Evolutionary conservation across 305 asterid species (phyloP).

Genomic region (Solanum chacoense): DNA sequence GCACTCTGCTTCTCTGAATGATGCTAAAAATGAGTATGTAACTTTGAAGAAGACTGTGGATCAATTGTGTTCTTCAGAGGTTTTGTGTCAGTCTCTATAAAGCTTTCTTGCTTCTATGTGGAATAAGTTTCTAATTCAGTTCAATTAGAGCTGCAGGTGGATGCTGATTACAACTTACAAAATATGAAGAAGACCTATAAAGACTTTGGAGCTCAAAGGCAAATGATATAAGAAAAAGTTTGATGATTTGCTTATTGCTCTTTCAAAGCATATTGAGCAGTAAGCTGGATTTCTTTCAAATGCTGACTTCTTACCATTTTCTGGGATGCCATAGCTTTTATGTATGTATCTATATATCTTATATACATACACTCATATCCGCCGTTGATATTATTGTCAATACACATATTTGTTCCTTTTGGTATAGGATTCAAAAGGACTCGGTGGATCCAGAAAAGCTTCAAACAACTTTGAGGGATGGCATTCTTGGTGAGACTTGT

Average conservation of each 20-base stretch:
- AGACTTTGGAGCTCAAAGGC: slow-evolving; percentile 38
- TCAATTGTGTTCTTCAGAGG: slow-evolving; percentile 76
- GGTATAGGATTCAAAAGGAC: slow-evolving; percentile 72
- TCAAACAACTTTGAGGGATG: slow-evolving; percentile 52
- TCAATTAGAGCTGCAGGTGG: slow-evolving; percentile 42
- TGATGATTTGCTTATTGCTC: slow-evolving; percentile 56
- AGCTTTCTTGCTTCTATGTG: not conserved
- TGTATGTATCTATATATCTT: not conserved
- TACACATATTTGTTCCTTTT: not conserved
- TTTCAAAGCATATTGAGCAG: slow-evolving; percentile 82
- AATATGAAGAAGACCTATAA: slow-evolving; percentile 65
- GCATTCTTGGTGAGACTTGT: slow-evolving; percentile 36
- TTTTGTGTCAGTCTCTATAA: slow-evolving; percentile 5
- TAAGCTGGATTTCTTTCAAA: slow-evolving; percentile 24
- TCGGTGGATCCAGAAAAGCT: slow-evolving; percentile 76
- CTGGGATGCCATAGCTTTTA: not conserved
- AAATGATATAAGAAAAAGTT: slow-evolving; percentile 33
- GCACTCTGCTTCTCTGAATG: slow-evolving; percentile 50
- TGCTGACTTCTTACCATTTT: not conserved
- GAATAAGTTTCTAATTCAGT: not conserved
- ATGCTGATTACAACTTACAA: slow-evolving; percentile 85
- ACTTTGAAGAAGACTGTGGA: slow-evolving; percentile 71
- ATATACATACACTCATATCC: not conserved
- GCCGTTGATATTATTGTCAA: not conserved
- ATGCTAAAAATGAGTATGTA: slow-evolving; percentile 71